These are phyloP conservation scores for Epichloe uncinata DNA, from an alignment of 2,329 filamentous ascomycete species.

Conservation along the genomic window DNA sequence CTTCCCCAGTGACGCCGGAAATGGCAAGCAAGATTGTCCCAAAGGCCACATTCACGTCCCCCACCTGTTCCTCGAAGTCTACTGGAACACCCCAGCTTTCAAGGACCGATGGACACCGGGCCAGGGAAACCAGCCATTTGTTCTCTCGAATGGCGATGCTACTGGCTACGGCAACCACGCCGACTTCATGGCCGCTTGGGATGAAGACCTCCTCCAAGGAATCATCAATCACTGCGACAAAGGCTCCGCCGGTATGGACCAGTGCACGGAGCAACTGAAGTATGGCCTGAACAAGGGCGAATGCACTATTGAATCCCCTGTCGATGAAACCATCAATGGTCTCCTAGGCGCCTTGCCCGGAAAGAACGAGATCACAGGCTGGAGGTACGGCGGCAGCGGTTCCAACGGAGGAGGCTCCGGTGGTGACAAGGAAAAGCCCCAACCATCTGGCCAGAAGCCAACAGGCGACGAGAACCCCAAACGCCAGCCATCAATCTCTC, in stretches of 20 bases:
- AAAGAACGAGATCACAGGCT: slow-evolving; percentile 40
- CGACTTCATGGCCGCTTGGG: slow-evolving; percentile 65
- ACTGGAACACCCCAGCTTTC: slow-evolving; percentile 46
- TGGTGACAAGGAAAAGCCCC: slow-evolving; percentile 5
- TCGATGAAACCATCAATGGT: slow-evolving; percentile 32
- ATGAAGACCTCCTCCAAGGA: slow-evolving; percentile 47
- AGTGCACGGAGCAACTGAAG: slow-evolving; percentile 35
- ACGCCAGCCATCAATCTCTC: neutral
- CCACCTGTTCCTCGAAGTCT: slow-evolving; percentile 45
- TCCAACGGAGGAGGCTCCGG: neutral
- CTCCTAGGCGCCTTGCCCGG: slow-evolving; percentile 38
- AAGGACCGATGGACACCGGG: slow-evolving; percentile 38
- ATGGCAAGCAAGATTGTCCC: slow-evolving; percentile 41
- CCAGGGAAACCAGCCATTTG: slow-evolving; percentile 47
- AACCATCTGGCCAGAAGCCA: neutral
- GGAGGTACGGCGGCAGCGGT: slow-evolving; percentile 25
- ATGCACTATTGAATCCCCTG: slow-evolving; percentile 36
- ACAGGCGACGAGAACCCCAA: neutral
- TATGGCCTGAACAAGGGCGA: slow-evolving; percentile 36
- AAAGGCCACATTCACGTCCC: slow-evolving; percentile 40
- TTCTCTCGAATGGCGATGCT: slow-evolving; percentile 54
- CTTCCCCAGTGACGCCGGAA: slow-evolving; percentile 37
- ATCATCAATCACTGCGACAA: slow-evolving; percentile 55
- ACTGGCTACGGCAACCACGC: slow-evolving; percentile 59
- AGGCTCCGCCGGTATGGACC: slow-evolving; percentile 45